Evolutionary conservation across 371 early-diverging fungal species (phyloP), one percentile per base, ranked within the genome.

Genomic region (Mortierella sp.): DNA sequence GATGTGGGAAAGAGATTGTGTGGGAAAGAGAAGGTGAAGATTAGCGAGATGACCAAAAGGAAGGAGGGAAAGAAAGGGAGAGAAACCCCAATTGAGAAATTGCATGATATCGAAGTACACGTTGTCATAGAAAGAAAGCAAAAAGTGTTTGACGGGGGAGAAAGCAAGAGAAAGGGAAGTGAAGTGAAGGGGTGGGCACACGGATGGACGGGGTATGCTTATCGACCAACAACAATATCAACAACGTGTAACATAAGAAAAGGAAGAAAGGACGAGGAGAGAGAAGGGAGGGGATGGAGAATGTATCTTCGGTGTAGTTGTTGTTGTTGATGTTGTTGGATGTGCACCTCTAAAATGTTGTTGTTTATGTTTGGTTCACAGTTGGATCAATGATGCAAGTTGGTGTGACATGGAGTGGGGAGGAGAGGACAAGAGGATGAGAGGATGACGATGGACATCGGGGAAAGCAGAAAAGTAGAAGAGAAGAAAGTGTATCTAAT

Each of bases 291-390:
- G 28, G 63, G 42, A 54, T 8, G 65, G 21, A 47, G 54, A 26
- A 52, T 76, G 73, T 50, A 38, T 34, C 54, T 0, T 73, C 52
- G 73, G 48, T 73, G 52, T 73, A 31, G 48, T 73, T 31, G 73
- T 16, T 54, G 28, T 4, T 50, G n/a, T 54, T 73, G 26, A 21
- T 73, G 31, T 44, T 45, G 21, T 60, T 58, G 1, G 45, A 42
- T 31, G 60, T 24, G 21, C 24, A 21, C 26, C 24, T 28, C 26
- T 28, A 21, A 8, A 71, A 57, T 21, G 16, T 28, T 26, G 58
- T 63, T 65, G 68, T 11, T 38, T 38, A 38, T 2, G 34, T 34
- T 28, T 26, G 6, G 34, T 31, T 31, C 63, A 60, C 34, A 28
- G 63, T 63, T 63, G 21, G 21, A 63, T 68, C 44, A 21, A 42